phyloP scores from a whole-genome alignment of 2,329 filamentous ascomycete species.

The Penicillium rolfsii region DNA sequence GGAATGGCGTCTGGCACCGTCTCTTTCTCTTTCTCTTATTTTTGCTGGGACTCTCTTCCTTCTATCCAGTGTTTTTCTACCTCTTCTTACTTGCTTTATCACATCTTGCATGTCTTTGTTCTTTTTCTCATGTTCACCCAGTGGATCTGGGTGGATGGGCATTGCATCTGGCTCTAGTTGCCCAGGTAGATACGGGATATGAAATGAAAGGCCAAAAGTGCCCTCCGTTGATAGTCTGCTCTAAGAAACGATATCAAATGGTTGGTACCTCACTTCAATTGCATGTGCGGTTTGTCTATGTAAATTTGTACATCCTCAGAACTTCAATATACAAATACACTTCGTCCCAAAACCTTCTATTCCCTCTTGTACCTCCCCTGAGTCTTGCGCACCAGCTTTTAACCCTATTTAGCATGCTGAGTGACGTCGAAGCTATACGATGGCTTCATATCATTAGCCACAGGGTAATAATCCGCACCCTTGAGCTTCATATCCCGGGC shows the following conservation, averaged over 20 bases:
- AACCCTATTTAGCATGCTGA: conserved; percentile 11
- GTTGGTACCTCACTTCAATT: background rate
- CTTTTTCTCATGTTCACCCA: background rate
- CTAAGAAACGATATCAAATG: background rate
- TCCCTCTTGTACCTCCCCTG: too few species aligned
- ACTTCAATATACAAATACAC: background rate
- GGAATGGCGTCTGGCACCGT: conserved; percentile 13
- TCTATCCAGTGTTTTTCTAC: background rate
- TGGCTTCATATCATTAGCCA: conserved; percentile 25
- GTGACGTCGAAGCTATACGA: conserved; percentile 22
- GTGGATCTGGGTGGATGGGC: conserved; percentile 17
- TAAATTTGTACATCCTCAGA: background rate
- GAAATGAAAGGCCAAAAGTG: background rate
- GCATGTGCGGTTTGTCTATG: background rate
- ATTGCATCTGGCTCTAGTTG: background rate
- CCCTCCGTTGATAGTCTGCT: background rate
- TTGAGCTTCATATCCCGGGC: conserved; percentile 21
- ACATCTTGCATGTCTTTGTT: conserved; percentile 18
- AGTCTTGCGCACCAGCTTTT: too few species aligned
- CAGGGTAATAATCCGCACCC: conserved; percentile 28
- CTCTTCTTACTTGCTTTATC: background rate
- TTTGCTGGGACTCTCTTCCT: background rate
- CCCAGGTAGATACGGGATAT: conserved; percentile 10
- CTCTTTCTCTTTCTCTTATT: background rate
- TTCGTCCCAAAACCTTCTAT: background rate